Conservation (phyloP, 2,329 filamentous ascomycete species). For the Microsporum audouinii region DNA sequence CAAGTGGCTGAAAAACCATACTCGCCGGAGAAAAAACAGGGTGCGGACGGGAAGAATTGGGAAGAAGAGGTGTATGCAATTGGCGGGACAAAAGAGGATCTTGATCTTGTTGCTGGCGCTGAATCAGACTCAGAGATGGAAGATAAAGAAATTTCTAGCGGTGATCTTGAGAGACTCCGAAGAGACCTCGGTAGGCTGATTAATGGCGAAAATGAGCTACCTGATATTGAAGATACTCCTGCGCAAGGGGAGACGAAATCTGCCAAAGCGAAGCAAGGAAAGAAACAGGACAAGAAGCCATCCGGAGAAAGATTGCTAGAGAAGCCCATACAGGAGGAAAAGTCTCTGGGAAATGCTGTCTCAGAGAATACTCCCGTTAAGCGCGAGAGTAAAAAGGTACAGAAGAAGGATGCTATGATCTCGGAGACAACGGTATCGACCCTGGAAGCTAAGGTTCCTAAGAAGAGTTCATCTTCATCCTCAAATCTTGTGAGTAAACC, state of each 20-base stretch:
- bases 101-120: constrained; percentile 35
- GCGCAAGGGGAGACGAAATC: constrained; percentile 12
- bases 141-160: constrained; percentile 19
- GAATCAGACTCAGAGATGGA: constrained; percentile 39
- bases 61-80: constrained; percentile 36
- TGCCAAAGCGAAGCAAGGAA: constrained; percentile 11
- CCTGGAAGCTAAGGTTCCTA: background rate
- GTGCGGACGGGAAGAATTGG: constrained; percentile 20
- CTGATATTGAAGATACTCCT: background rate
- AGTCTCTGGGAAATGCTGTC: background rate
- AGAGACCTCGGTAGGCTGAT: constrained; percentile 27
- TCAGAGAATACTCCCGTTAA: background rate
- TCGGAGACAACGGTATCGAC: background rate
- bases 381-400: background rate
- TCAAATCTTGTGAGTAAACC: constrained; percentile 8
- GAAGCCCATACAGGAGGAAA: background rate
- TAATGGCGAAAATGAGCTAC: constrained; percentile 21
- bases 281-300: constrained; percentile 16
- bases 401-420: background rate
- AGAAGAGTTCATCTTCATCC: background rate
- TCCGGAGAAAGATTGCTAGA: background rate
- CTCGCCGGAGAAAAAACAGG: constrained; percentile 5
- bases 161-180: constrained; percentile 28
- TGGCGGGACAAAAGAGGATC: constrained; percentile 40
- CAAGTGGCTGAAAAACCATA: constrained; percentile 21